phyloP scores from a whole-genome alignment of 306 rosid genomes.

The Vigna radiata region DNA sequence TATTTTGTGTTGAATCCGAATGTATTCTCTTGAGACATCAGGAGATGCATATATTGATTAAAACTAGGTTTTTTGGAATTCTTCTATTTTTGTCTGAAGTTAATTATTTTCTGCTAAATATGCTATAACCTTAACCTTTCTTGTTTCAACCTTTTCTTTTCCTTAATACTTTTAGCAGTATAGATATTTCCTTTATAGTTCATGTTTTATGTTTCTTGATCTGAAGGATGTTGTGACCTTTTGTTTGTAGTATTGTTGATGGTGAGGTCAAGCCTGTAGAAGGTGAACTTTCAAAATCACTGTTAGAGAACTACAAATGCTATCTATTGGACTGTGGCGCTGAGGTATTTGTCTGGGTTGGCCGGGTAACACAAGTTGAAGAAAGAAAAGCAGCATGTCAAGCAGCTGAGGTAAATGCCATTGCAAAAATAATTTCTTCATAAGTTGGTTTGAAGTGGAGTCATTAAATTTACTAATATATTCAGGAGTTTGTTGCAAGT shows the following conservation, averaged over 20 bases:
- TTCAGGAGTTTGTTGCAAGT: slow-evolving; percentile 80
- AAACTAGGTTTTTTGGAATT: slow-evolving; percentile 13
- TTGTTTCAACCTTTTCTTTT: slow-evolving; percentile 6
- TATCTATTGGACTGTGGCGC: slow-evolving; percentile 94
- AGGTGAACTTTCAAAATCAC: slow-evolving; percentile 83
- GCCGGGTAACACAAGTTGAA: slow-evolving; percentile 95
- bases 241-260: slow-evolving; percentile 69
- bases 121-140: background rate
- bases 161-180: slow-evolving; percentile 17
- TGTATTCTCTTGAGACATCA: background rate
- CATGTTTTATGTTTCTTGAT: slow-evolving; percentile 37
- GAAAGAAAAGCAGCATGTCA: slow-evolving; percentile 89
- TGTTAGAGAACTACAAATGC: slow-evolving; percentile 89
- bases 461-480: slow-evolving; percentile 40
- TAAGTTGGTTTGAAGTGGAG: slow-evolving; percentile 41
- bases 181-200: slow-evolving; percentile 20
- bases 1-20: slow-evolving; percentile 9
- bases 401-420: slow-evolving; percentile 84
- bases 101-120: slow-evolving; percentile 31
- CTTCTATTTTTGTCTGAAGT: slow-evolving; percentile 32
- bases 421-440: slow-evolving; percentile 39
- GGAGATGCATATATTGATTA: slow-evolving; percentile 5
- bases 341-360: slow-evolving; percentile 93
- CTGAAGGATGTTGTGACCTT: slow-evolving; percentile 37
- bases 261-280: slow-evolving; percentile 80